Evolutionary conservation across 768 basidiomycete species (phyloP).

Genomic region (Tylopilus cervinicoccineus): DNA sequence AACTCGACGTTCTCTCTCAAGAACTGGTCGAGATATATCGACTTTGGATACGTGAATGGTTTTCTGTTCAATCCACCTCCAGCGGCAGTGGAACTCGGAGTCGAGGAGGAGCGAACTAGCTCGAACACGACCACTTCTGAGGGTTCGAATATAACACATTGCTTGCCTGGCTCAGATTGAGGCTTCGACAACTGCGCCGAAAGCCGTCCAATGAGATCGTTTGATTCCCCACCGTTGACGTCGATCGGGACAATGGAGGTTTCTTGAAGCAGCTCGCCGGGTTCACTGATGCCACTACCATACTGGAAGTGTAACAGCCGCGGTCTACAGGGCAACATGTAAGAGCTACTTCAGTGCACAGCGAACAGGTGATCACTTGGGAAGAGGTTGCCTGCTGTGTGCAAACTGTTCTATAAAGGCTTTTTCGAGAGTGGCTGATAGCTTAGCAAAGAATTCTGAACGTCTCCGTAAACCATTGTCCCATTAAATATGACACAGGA

Average conservation of each 20-base stretch:
- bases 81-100: slow-evolving; percentile 6
- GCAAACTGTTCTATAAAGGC: slow-evolving; percentile 37
- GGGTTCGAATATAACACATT: slow-evolving; percentile 58
- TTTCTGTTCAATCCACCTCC: slow-evolving; percentile 25
- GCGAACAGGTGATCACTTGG: slow-evolving; percentile 25
- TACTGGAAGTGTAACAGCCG: slow-evolving; percentile 57
- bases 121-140: slow-evolving; percentile 65
- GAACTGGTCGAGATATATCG: slow-evolving; percentile 72
- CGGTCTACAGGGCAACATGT: slow-evolving; percentile 16
- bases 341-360: slow-evolving; percentile 1
- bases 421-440: slow-evolving; percentile 44
- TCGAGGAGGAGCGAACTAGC: slow-evolving; percentile 30
- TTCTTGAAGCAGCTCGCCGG: slow-evolving; percentile 28
- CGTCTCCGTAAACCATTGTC: slow-evolving; percentile 8
- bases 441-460: slow-evolving; percentile 47
- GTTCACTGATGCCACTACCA: slow-evolving; percentile 39
- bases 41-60: slow-evolving; percentile 56
- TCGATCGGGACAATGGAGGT: slow-evolving; percentile 53
- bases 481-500: not conserved
- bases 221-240: slow-evolving; percentile 39
- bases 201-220: slow-evolving; percentile 55
- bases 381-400: slow-evolving; percentile 28
- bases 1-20: slow-evolving; percentile 51
- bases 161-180: slow-evolving; percentile 30
- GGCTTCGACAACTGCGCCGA: slow-evolving; percentile 33